Evolutionary conservation across 805 yeast species (phyloP).

Genomic region (Vanderwaltozyma polyspora): DNA sequence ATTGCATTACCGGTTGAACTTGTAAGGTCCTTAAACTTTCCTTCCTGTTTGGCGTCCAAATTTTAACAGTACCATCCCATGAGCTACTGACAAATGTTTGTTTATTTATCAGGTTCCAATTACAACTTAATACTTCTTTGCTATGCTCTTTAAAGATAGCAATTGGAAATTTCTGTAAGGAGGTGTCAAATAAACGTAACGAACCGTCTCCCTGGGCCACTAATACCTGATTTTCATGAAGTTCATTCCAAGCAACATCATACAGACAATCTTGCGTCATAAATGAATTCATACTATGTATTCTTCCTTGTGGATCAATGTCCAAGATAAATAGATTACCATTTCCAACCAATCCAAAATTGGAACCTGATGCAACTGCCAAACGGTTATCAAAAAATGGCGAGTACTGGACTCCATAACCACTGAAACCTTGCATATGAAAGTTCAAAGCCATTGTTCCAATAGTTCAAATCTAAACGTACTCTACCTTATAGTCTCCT

Average conservation of each 20-base stretch:
- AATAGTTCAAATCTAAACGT: too few species aligned
- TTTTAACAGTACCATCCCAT: constrained; percentile 85
- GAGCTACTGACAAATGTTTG: constrained; percentile 61
- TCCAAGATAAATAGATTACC: constrained; percentile 68
- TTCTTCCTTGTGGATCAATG: constrained; percentile 55
- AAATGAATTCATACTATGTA: constrained; percentile 45
- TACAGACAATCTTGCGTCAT: constrained; percentile 92
- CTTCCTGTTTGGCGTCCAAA: constrained; percentile 59
- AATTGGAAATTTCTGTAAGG: constrained; percentile 47
- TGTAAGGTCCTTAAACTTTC: constrained; percentile 48
- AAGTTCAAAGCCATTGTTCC: constrained; percentile 46
- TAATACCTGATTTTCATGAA: constrained; percentile 75
- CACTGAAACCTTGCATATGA: constrained; percentile 72
- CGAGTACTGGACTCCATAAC: constrained; percentile 79
- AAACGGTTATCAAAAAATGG: constrained; percentile 84
- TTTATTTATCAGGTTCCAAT: constrained; percentile 66
- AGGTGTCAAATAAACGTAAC: constrained; percentile 68
- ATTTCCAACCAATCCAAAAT: constrained; percentile 89
- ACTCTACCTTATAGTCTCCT: too few species aligned
- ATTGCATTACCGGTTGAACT: constrained; percentile 22
- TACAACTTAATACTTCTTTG: constrained; percentile 60
- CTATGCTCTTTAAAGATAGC: constrained; percentile 68
- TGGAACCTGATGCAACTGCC: constrained; percentile 85
- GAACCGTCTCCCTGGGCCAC: constrained; percentile 88
- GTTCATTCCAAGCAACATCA: constrained; percentile 82